Conservation (phyloP, 2,329 filamentous ascomycete genomes). For the Myriosclerotinia scirpicola region DNA sequence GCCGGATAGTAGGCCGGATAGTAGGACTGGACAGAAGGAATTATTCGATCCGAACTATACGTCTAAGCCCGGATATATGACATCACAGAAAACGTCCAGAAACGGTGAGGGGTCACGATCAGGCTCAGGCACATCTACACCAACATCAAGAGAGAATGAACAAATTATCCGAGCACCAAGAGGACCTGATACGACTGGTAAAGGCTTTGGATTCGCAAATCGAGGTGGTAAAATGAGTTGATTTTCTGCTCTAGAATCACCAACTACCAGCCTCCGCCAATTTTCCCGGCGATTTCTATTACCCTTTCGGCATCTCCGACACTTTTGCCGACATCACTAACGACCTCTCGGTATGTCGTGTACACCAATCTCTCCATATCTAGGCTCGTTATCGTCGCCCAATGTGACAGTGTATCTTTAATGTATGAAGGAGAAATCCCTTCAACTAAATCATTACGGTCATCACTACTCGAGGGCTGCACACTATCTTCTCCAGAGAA, state of each 20-base stretch:
- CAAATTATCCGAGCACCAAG: conserved; percentile 71
- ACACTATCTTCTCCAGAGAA: conserved; percentile 67
- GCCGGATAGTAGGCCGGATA: conserved; percentile 31
- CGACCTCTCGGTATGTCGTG: conserved; percentile 87
- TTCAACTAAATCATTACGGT: conserved; percentile 51
- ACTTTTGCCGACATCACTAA: conserved; percentile 89
- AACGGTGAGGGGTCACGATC: conserved; percentile 45
- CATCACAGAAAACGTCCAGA: conserved; percentile 44
- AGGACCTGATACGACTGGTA: conserved; percentile 74
- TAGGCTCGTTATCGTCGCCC: conserved; percentile 71
- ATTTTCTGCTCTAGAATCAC: conserved; percentile 54
- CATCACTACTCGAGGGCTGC: conserved; percentile 36
- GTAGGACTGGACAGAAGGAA: conserved; percentile 50
- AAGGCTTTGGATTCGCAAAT: conserved; percentile 73
- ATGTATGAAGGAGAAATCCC: conserved; percentile 67
- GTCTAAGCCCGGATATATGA: conserved; percentile 57
- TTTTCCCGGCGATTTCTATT: conserved; percentile 83
- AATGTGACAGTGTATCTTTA: conserved; percentile 69
- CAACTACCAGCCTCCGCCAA: conserved; percentile 98
- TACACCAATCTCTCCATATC: conserved; percentile 70
- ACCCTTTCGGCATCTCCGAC: conserved; percentile 74
- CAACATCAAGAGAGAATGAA: conserved; percentile 58
- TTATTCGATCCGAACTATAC: conserved; percentile 77
- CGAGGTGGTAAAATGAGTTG: conserved; percentile 58
- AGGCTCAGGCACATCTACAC: conserved; percentile 48